phyloP scores from a whole-genome alignment of 176 grass and related monocot species.

The Metroxylon sagu region DNA sequence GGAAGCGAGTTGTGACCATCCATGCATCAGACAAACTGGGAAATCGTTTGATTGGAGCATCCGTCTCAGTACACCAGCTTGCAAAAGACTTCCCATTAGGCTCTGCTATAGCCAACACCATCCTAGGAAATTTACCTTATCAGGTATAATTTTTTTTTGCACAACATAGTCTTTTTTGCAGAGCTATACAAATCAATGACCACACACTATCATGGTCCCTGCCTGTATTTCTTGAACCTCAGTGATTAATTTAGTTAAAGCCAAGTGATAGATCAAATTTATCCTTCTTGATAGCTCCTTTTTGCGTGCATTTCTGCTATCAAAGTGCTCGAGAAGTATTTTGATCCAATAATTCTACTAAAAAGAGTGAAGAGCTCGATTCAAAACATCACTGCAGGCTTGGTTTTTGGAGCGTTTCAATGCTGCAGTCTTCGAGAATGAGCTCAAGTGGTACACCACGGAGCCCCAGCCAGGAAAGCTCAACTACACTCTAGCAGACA shows the following conservation, averaged over 20 bases:
- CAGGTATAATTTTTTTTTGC: conserved; percentile 24
- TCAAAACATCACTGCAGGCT: conserved; percentile 23
- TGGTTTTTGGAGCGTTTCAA: conserved; percentile 70
- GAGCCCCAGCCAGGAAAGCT: conserved; percentile 54
- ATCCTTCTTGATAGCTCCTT: no score
- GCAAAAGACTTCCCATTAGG: conserved; percentile 81
- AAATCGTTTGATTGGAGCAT: conserved; percentile 47
- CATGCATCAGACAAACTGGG: conserved; percentile 69
- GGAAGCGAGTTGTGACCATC: conserved; percentile 61
- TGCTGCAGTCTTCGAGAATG: conserved; percentile 86
- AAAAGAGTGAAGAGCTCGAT: no score
- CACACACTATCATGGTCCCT: no score
- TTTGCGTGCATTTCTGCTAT: no score
- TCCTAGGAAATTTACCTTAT: conserved; percentile 64
- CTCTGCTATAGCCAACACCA: conserved; percentile 77
- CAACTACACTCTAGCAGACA: conserved; percentile 46
- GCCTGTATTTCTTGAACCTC: no score
- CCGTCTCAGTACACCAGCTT: conserved; percentile 57
- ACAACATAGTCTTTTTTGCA: no score
- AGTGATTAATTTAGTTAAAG: no score
- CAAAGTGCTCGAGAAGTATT: no score
- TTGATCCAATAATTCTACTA: no score
- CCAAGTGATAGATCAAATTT: no score
- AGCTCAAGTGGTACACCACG: conserved; percentile 91
- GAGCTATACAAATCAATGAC: no score